phyloP scores from a whole-genome alignment of 345 rosid genomes.

The Trapa incisa region DNA sequence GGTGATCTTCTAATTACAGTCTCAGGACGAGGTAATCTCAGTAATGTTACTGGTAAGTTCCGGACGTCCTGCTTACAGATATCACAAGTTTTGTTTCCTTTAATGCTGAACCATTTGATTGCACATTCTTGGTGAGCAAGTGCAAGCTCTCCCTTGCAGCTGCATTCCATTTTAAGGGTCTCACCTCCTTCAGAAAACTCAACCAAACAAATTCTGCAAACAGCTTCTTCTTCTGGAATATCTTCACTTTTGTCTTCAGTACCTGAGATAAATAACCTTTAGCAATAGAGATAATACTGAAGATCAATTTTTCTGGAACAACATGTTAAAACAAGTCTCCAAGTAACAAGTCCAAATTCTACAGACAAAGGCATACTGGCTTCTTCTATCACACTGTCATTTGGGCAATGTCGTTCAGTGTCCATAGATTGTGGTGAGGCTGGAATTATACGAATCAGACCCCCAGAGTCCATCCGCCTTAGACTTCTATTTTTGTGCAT shows the following conservation, averaged over 20 bases:
- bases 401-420: slow-evolving; percentile 11
- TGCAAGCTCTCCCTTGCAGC: slow-evolving; percentile 58
- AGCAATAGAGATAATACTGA: background rate
- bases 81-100: slow-evolving; percentile 48
- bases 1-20: slow-evolving; percentile 18
- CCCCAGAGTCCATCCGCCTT: slow-evolving; percentile 30
- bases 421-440: slow-evolving; percentile 22
- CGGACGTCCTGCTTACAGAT: slow-evolving; percentile 50
- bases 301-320: background rate
- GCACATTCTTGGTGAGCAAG: slow-evolving; percentile 58
- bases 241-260: slow-evolving; percentile 29
- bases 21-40: slow-evolving; percentile 28
- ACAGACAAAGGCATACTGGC: slow-evolving; percentile 11
- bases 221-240: slow-evolving; percentile 15
- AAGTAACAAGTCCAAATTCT: background rate
- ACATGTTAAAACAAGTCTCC: background rate
- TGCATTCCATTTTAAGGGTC: slow-evolving; percentile 48
- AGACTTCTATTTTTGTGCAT: slow-evolving; percentile 31
- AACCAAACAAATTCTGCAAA: slow-evolving; percentile 48
- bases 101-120: slow-evolving; percentile 54
- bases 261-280: slow-evolving; percentile 8
- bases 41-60: slow-evolving; percentile 41
- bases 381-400: slow-evolving; percentile 17
- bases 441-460: slow-evolving; percentile 37
- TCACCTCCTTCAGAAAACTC: slow-evolving; percentile 41